Evolutionary conservation across 2,329 filamentous ascomycete genomes (phyloP), one percentile per base, ranked within the genome.

Genomic region (Xylariaceae sp.): DNA sequence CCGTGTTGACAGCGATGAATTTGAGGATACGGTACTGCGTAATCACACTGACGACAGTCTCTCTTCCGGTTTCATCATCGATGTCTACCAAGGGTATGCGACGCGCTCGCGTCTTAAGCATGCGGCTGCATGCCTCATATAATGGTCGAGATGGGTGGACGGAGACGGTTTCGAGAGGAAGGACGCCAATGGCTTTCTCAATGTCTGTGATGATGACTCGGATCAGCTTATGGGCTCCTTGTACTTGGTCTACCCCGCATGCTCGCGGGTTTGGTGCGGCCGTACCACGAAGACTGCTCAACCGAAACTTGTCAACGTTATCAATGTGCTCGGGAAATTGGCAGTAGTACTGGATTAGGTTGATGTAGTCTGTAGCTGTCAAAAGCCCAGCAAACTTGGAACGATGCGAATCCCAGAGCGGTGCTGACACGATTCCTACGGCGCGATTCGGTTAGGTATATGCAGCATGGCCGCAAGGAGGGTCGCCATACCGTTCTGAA

Each of bases 1-100:
- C 85, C 67, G 85, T 86, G 75, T 99, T 99, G 75, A 99, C 94
- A 9, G 95, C 93, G 61, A 99, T 96, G 74, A 99, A 99, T 74
- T 99, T 99, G 63, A 99, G 85, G 67, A 99, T 98, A 56, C 96
- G 90, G 76, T 99, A 99, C 75, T 99, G 95, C 0, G 95, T 99
- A 57, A 99, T 90, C 60, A 99, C 95, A 68, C 92, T 97, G 60
- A 99, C 91, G 16, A 99, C 92, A 77, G 94, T 95, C 70, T 95
- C 88, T 62, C 92, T 86, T 54, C 90, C 87, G 2, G 95, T 99
- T 76, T 99, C 95, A 71, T 96, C 93, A 71, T 99, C 95, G 63
- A 91, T 84, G 67, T 97, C 95, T 57, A 99, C 89, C 6, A 99
- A 83, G 1, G 95, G 95, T 63, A 99, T 99, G 66, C 95, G 87